phyloP scores from a whole-genome alignment of 441 rosid genomes.

The Aquilaria agallochum region DNA sequence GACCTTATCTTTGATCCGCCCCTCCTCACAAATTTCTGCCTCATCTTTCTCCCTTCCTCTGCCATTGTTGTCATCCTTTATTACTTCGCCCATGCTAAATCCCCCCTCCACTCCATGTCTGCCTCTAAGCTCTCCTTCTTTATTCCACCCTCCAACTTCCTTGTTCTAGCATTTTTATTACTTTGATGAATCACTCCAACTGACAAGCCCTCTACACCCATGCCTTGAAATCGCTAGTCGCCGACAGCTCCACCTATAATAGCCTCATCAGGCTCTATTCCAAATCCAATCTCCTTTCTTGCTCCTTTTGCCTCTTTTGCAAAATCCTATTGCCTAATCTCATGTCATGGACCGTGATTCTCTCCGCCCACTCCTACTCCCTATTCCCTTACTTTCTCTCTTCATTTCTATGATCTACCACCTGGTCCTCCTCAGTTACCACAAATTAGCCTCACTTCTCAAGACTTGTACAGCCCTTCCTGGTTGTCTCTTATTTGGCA shows the following conservation, averaged over 20 bases:
- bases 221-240: constrained; percentile 14
- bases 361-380: constrained; percentile 29
- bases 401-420: constrained; percentile 41
- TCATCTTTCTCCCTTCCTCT: no score
- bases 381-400: constrained; percentile 19
- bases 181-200: constrained; percentile 11
- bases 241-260: constrained; percentile 24
- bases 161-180: no score
- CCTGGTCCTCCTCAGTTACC: constrained; percentile 28
- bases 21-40: no score
- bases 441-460: constrained; percentile 32
- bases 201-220: constrained; percentile 28
- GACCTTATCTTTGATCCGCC: no score
- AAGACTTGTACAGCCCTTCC: constrained; percentile 31
- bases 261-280: constrained; percentile 34
- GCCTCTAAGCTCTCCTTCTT: no score
- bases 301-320: constrained; percentile 25
- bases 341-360: constrained; percentile 42
- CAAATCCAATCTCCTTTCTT: constrained; percentile 22
- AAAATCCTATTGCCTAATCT: constrained; percentile 34
- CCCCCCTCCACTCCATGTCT: no score
- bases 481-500: constrained; percentile 18
- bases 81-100: no score
- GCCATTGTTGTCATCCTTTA: no score
- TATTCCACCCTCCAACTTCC: no score